Percentiles rank a stretch among this genome's conserved stretches.
These are phyloP conservation scores for Rhododendron mucronatum DNA, from an alignment of 148 eudicot genomes.

Conservation along the genomic window DNA sequence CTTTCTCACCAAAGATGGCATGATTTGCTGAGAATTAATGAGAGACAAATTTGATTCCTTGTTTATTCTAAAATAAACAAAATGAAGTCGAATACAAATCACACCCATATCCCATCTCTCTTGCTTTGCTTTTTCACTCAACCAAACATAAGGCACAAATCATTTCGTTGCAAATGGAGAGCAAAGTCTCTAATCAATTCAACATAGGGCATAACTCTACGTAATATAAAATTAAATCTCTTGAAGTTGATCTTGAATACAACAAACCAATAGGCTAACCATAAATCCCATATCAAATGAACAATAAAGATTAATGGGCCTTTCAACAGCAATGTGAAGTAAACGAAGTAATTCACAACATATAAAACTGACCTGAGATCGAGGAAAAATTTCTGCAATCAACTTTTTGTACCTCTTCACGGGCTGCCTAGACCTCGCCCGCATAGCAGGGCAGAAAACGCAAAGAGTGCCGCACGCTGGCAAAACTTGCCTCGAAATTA, in stretches of 20 bases:
- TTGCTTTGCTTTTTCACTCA: background rate
- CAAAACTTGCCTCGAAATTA: constrained; percentile 84
- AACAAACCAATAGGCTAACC: background rate
- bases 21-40: background rate
- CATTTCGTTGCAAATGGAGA: background rate
- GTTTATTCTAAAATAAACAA: background rate
- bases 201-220: background rate
- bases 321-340: background rate
- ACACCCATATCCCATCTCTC: background rate
- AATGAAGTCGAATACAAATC: background rate
- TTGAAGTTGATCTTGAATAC: background rate
- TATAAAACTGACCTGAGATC: constrained; percentile 54
- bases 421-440: constrained; percentile 95
- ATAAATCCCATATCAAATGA: background rate
- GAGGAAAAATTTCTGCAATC: constrained; percentile 79
- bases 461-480: constrained; percentile 88
- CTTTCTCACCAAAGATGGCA: background rate
- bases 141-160: background rate
- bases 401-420: constrained; percentile 95
- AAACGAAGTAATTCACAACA: background rate
- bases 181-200: background rate
- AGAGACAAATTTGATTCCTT: background rate
- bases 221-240: background rate
- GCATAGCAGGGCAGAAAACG: constrained; percentile 78
- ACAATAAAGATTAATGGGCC: background rate